Percentiles rank a stretch among this genome's conserved stretches.
These are phyloP conservation scores for Casuarina glauca DNA, from an alignment of 306 rosid genomes.

Conservation along the genomic window DNA sequence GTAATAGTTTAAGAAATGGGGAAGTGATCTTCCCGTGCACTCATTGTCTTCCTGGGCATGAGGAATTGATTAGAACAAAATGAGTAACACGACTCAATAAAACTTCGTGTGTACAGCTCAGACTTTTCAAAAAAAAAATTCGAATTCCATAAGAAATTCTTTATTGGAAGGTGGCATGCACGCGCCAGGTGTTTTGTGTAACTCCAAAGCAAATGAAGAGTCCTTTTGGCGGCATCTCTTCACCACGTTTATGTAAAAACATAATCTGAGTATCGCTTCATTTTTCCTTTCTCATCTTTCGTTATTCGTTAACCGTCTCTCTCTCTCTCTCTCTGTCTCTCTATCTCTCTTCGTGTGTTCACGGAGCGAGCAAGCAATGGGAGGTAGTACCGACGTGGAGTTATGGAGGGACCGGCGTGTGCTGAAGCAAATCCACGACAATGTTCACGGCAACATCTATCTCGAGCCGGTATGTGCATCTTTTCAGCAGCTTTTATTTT, in stretches of 20 bases:
- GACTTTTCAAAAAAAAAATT: not conserved
- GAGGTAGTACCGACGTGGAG: conserved; percentile 19
- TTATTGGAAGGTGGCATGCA: not conserved
- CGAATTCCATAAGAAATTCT: not conserved
- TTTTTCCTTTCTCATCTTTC: not conserved
- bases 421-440: conserved; percentile 61
- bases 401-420: conserved; percentile 34
- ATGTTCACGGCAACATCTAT: conserved; percentile 66
- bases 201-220: not conserved
- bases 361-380: conserved; percentile 41
- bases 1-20: no score
- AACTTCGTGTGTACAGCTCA: not conserved
- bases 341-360: not conserved
- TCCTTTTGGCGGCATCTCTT: conserved; percentile 40
- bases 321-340: not conserved
- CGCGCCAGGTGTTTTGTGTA: conserved; percentile 1
- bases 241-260: not conserved
- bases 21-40: not conserved
- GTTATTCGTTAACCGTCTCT: conserved; percentile 1
- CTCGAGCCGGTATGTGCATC: conserved; percentile 58
- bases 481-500: not conserved
- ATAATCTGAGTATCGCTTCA: not conserved
- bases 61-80: not conserved
- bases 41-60: not conserved
- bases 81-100: not conserved